Percentiles rank a stretch among this genome's conserved stretches.
phyloP scores from a whole-genome alignment of 2,329 filamentous ascomycete species.

The Parafenestella ontariensis region DNA sequence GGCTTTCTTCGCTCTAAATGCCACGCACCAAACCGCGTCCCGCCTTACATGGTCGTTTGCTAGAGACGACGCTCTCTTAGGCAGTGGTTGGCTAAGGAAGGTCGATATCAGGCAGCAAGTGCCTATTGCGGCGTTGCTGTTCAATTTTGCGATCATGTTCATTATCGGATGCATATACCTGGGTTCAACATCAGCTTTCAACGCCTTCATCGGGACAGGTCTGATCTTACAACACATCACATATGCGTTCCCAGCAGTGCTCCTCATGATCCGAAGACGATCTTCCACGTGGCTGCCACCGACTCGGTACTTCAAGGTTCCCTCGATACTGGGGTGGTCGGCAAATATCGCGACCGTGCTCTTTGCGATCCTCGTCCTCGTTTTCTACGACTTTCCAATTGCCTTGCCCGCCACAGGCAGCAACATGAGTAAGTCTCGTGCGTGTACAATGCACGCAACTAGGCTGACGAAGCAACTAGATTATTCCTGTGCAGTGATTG shows the following conservation, averaged over 20 bases:
- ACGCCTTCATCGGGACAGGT: conserved; percentile 25
- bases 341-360: conserved; percentile 34
- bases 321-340: conserved; percentile 31
- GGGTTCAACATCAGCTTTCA: conserved; percentile 24
- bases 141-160: conserved; percentile 24
- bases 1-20: conserved; percentile 18
- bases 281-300: conserved; percentile 24
- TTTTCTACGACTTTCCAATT: conserved; percentile 44
- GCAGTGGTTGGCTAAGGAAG: conserved; percentile 17
- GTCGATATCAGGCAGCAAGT: conserved; percentile 16
- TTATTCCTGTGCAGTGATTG: conserved; percentile 22
- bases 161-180: conserved; percentile 28
- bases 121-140: conserved; percentile 17
- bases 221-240: conserved; percentile 32
- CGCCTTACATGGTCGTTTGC: conserved; percentile 26
- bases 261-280: conserved; percentile 36
- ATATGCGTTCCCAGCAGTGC: conserved; percentile 36
- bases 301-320: conserved; percentile 25
- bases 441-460: neutral
- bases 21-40: conserved; percentile 23
- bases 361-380: conserved; percentile 28
- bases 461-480: conserved; percentile 6
- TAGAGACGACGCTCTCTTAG: conserved; percentile 21
- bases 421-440: conserved; percentile 37
- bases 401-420: conserved; percentile 31